Evolutionary conservation across 2,329 filamentous ascomycete species (phyloP).

Genomic region (Phialophora macrospora): DNA sequence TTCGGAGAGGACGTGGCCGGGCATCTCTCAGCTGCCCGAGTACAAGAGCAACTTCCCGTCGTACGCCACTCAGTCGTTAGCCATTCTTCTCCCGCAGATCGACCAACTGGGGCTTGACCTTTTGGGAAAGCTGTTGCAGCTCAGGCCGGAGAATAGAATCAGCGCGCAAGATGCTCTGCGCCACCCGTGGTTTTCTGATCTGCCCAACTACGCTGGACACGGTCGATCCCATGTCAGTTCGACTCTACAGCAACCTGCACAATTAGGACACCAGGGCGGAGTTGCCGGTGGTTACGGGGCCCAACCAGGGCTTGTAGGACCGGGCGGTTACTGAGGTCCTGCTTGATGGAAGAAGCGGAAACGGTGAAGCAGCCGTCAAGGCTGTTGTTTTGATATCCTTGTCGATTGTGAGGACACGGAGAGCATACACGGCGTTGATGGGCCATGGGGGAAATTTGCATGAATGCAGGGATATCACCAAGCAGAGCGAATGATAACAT

Average conservation of each 20-base stretch:
- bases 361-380: background rate
- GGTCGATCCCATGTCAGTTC: slow-evolving; percentile 28
- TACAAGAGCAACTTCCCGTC: slow-evolving; percentile 96
- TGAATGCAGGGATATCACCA: slow-evolving; percentile 2
- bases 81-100: slow-evolving; percentile 85
- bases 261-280: slow-evolving; percentile 29
- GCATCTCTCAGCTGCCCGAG: slow-evolving; percentile 93
- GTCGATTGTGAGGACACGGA: slow-evolving; percentile 6
- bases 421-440: slow-evolving; percentile 2
- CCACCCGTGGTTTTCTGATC: slow-evolving; percentile 87
- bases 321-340: slow-evolving; percentile 25
- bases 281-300: slow-evolving; percentile 34
- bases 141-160: slow-evolving; percentile 88
- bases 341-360: background rate
- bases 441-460: slow-evolving; percentile 10
- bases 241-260: slow-evolving; percentile 32
- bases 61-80: slow-evolving; percentile 88
- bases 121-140: slow-evolving; percentile 86
- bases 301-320: slow-evolving; percentile 36
- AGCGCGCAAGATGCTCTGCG: slow-evolving; percentile 83
- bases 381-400: slow-evolving; percentile 23
- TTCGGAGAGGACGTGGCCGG: slow-evolving; percentile 92
- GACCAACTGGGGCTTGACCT: slow-evolving; percentile 86
- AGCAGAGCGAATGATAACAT: slow-evolving; percentile 13
- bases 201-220: slow-evolving; percentile 44